Evolutionary conservation across 2,329 filamentous ascomycete species (phyloP).

Genomic region (Ustulina deusta): DNA sequence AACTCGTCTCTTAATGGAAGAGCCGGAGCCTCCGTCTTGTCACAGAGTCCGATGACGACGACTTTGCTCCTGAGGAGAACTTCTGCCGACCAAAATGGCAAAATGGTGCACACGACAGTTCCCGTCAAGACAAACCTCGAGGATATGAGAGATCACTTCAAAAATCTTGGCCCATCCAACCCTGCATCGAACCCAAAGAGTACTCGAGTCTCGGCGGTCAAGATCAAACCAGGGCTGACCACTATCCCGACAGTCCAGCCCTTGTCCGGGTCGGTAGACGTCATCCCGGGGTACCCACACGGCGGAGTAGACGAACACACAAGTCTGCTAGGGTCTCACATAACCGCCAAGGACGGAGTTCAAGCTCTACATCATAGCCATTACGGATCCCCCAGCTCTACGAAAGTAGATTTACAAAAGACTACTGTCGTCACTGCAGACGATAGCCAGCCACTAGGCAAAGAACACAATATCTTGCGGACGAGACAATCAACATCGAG

Average conservation of each 20-base stretch:
- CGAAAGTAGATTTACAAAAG: slow-evolving; percentile 41
- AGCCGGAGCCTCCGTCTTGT: slow-evolving; percentile 55
- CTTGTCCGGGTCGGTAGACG: slow-evolving; percentile 43
- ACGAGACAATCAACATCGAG: slow-evolving; percentile 39
- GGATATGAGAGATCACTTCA: slow-evolving; percentile 73
- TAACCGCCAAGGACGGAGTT: slow-evolving; percentile 73
- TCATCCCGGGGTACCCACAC: slow-evolving; percentile 36
- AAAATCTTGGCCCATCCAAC: slow-evolving; percentile 75
- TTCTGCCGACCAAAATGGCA: slow-evolving; percentile 67
- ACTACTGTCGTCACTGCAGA: slow-evolving; percentile 31
- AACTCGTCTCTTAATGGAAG: slow-evolving; percentile 54
- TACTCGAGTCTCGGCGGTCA: slow-evolving; percentile 72
- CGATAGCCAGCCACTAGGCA: slow-evolving; percentile 34
- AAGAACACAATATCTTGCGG: slow-evolving; percentile 37
- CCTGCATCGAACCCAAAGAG: slow-evolving; percentile 72
- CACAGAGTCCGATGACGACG: slow-evolving; percentile 63
- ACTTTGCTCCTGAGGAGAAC: slow-evolving; percentile 71
- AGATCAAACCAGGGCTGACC: slow-evolving; percentile 67
- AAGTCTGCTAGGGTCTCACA: slow-evolving; percentile 61
- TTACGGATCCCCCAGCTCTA: slow-evolving; percentile 54
- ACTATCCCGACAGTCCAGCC: slow-evolving; percentile 35
- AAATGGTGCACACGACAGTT: slow-evolving; percentile 60
- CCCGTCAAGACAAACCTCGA: slow-evolving; percentile 70
- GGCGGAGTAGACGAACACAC: slow-evolving; percentile 56
- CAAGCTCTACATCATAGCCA: slow-evolving; percentile 70